Conservation (phyloP, 2,329 filamentous ascomycete species). For the Beauveria sp. region DNA sequence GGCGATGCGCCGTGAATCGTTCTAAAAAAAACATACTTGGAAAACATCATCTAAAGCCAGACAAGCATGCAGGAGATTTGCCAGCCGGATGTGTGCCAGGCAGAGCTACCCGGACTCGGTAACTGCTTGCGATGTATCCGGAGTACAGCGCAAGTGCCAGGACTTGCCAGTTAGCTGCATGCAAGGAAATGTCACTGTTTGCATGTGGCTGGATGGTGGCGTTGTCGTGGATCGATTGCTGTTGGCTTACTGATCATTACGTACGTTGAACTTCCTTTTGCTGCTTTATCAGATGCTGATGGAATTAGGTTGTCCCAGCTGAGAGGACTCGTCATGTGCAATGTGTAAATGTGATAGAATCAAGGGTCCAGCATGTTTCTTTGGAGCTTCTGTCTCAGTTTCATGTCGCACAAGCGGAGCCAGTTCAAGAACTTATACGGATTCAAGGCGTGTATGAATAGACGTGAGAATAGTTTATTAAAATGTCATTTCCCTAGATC, state of each 20-base stretch:
- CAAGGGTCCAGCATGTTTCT: neutral
- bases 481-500: too few relatives aligned
- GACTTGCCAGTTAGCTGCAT: neutral
- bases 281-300: neutral
- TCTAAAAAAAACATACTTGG: too few relatives aligned
- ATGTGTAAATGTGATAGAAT: neutral
- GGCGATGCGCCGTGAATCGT: too few relatives aligned
- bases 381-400: conserved; percentile 1
- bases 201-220: neutral
- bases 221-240: neutral
- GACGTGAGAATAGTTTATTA: too few relatives aligned
- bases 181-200: neutral
- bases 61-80: too few relatives aligned
- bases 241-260: too few relatives aligned
- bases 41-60: too few relatives aligned
- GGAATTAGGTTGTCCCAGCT: neutral
- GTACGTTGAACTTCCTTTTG: too few relatives aligned
- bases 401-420: neutral
- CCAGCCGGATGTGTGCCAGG: too few relatives aligned
- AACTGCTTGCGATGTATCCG: neutral
- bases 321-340: neutral
- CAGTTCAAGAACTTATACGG: neutral
- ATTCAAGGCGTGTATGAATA: too few relatives aligned
- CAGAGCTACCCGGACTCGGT: neutral
- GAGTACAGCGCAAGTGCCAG: neutral